A percentile compares a stretch with the other conserved stretches of the same genome.
Conservation (phyloP, 306 rosid species). For the Ceratonia siliqua region DNA sequence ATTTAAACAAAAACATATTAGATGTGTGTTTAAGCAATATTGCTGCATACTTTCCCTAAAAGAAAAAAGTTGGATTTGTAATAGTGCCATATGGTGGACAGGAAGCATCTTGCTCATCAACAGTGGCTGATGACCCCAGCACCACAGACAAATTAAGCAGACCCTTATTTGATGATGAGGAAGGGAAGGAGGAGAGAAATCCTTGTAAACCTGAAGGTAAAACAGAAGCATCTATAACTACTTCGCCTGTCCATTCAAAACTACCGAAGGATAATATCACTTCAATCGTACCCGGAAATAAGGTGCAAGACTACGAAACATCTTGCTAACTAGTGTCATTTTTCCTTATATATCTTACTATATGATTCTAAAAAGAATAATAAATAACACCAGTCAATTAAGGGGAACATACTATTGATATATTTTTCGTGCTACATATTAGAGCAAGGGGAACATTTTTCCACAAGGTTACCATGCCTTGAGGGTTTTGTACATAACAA, state of each 20-base stretch:
- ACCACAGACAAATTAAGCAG: background rate
- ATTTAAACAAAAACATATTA: background rate
- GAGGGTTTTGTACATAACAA: no score
- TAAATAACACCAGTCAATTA: no score
- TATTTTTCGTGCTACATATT: no score
- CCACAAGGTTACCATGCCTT: no score
- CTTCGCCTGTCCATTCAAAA: background rate
- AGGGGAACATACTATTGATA: no score
- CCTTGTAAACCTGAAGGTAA: slow-evolving; percentile 7
- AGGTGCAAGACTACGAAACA: background rate
- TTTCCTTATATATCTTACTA: no score
- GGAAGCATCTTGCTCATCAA: slow-evolving; percentile 25
- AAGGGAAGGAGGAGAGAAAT: slow-evolving; percentile 1
- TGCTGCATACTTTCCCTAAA: background rate
- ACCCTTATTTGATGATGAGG: background rate
- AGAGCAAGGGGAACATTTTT: no score
- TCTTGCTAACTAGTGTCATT: background rate
- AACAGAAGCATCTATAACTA: background rate
- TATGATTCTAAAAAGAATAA: no score
- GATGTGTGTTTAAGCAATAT: background rate
- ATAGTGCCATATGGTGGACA: slow-evolving; percentile 21
- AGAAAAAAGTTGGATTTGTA: background rate
- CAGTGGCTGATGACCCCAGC: slow-evolving; percentile 25
- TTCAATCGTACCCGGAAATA: background rate
- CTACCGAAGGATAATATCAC: background rate